These are phyloP conservation scores for Entomophthora muscae DNA, from an alignment of 371 early-diverging fungal species.

Conservation along the genomic window DNA sequence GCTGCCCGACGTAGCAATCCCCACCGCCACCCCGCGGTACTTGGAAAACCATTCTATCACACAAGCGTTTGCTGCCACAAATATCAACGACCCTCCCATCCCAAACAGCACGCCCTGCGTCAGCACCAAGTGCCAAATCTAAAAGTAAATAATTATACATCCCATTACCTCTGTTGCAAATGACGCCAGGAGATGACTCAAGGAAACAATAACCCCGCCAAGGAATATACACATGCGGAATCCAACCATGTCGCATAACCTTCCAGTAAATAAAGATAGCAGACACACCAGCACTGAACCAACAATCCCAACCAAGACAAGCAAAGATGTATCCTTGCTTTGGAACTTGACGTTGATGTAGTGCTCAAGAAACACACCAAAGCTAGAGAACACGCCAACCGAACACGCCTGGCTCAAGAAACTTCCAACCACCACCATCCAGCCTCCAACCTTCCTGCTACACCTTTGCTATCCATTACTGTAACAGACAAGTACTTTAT, in stretches of 20 bases:
- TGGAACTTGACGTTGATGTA: constrained; percentile 20
- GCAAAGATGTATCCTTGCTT: no score
- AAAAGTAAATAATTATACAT: no score
- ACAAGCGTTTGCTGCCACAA: constrained; percentile 27
- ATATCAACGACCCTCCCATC: constrained; percentile 33
- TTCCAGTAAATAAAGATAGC: constrained; percentile 7
- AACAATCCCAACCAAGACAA: no score
- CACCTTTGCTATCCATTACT: not conserved
- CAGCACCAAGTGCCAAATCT: constrained; percentile 40
- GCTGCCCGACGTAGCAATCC: constrained; percentile 37
- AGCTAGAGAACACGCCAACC: constrained; percentile 27
- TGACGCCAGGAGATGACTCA: not conserved
- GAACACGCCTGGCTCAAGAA: constrained; percentile 31
- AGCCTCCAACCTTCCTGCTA: constrained; percentile 19
- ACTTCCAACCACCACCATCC: constrained; percentile 30
- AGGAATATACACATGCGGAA: not conserved
- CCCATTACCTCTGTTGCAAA: constrained; percentile 6
- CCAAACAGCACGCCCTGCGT: constrained; percentile 54
- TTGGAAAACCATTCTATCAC: constrained; percentile 37
- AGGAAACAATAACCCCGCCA: not conserved
- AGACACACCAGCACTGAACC: not conserved
- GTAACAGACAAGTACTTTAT: not conserved
- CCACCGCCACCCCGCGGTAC: constrained; percentile 35
- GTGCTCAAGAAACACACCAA: constrained; percentile 22
- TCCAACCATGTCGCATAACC: not conserved